phyloP scores from a whole-genome alignment of 148 eudicot genomes.

The Camellia japonica region DNA sequence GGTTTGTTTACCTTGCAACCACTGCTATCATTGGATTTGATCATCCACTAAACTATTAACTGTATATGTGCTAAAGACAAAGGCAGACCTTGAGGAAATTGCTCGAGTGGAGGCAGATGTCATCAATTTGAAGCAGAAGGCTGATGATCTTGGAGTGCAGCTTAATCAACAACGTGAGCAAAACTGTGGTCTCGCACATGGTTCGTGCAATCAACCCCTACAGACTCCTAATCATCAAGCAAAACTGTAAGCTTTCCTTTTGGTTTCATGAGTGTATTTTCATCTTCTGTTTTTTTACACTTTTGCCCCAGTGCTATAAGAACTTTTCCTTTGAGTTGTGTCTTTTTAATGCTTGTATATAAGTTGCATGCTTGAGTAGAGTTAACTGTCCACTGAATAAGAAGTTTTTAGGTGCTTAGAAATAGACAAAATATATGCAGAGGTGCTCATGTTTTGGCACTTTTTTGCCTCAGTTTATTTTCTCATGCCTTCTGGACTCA shows the following conservation, averaged over 20 bases:
- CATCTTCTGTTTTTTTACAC: not conserved
- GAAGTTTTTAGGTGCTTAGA: not conserved
- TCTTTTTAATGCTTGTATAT: not conserved
- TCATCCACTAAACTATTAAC: conserved; percentile 14
- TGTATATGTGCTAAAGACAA: conserved; percentile 32
- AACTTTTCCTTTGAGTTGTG: not conserved
- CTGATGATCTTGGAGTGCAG: conserved; percentile 60
- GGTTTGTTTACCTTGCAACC: conserved; percentile 38
- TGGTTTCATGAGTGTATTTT: not conserved
- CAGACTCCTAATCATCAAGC: conserved; percentile 35
- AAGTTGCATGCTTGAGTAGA: conserved; percentile 11
- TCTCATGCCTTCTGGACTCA: not conserved
- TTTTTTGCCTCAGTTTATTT: not conserved
- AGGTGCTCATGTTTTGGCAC: not conserved
- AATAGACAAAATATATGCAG: not conserved
- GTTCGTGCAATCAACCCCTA: conserved; percentile 25
- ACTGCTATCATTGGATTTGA: not conserved
- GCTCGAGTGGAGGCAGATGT: conserved; percentile 53
- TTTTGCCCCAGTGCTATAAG: too few relatives aligned
- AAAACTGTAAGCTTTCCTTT: conserved; percentile 38
- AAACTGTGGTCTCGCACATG: conserved; percentile 34
- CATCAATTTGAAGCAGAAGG: conserved; percentile 56
- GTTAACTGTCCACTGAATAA: not conserved
- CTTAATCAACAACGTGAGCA: conserved; percentile 54
- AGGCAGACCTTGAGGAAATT: conserved; percentile 57